Conservation (phyloP, 495 filamentous ascomycete species). For the Talaromyces stipitatus region DNA sequence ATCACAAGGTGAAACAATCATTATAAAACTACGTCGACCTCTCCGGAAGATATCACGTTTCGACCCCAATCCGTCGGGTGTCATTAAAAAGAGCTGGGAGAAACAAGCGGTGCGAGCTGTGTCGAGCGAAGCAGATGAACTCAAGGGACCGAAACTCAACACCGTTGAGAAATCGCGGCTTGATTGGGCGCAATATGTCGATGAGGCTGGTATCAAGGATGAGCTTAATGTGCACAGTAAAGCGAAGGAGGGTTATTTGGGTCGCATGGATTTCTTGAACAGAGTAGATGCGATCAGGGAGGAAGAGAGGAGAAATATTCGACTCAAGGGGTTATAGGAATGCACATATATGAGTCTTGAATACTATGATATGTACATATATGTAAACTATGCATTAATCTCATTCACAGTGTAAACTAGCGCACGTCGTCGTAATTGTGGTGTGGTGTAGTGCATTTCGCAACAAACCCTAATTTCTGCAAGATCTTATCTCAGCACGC, state of each 20-base stretch:
- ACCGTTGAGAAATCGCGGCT: conserved; percentile 91
- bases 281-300: conserved; percentile 71
- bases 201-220: conserved; percentile 84
- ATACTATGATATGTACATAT: neutral
- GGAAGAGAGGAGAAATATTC: conserved; percentile 59
- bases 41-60: conserved; percentile 70
- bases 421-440: no score
- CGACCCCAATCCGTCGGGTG: conserved; percentile 56
- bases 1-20: conserved; percentile 3
- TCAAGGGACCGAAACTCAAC: conserved; percentile 76
- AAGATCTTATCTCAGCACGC: no score
- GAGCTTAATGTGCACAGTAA: conserved; percentile 80
- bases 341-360: neutral
- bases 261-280: conserved; percentile 82
- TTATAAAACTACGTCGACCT: conserved; percentile 49
- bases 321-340: conserved; percentile 46
- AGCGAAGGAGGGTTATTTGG: conserved; percentile 74
- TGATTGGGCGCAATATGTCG: conserved; percentile 93
- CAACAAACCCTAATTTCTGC: no score
- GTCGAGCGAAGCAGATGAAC: conserved; percentile 21
- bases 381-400: neutral
- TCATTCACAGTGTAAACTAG: no score
- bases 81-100: conserved; percentile 45
- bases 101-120: conserved; percentile 15
- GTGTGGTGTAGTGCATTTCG: no score